Base-by-base conservation (phyloP, 352 stramenopile species). In the Globisporangium solare region DNA sequence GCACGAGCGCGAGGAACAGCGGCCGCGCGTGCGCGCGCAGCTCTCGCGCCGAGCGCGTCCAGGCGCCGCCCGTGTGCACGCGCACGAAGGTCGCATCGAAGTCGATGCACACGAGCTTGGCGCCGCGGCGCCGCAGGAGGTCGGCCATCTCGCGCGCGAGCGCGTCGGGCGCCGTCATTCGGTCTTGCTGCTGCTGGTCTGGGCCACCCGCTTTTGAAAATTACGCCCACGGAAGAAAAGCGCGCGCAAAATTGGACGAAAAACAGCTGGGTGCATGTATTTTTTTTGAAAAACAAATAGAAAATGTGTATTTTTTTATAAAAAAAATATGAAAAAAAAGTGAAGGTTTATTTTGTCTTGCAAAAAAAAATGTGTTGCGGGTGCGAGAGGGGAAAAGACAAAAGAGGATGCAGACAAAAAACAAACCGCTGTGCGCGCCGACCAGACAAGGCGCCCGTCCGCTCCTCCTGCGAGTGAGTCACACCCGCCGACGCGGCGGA, bases 51-150 rank as follows among this genome's bases (percentile, higher is more conserved):
- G 79, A 75, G 2, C 41, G 51, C 8, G 62, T 45, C 83, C 83
- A 94, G 8, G 63, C 45, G 42, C 82, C 84, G 47, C 78, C 73
- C 10, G 84, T 94, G 70, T 94, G 84, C 18, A 94, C 69, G 51
- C 61, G 60, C 50, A 94, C 74, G 54, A 94, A 86, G 35, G 84
- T 94, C 47, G 82, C 73, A 54, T 94, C 84, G 56, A 94, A 91
- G 66, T 94, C 84, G 60, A 94, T 88, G 52, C 81, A 92, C 31
- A 94, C 78, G 49, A 94, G 75, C 39, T 77, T 86, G 15, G 68
- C 67, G 24, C 77, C 73, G 1, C 60, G 64, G 11, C 66, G 67
- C 10, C 64, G 54, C 35, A 93, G 67, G 6, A 62, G 64, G 1
- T 35, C 47, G 3, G 71, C 70, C 42, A 80, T 82, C 58, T 88